Evolutionary conservation across 441 rosid species (phyloP).

Genomic region (Theobroma grandiflorum): DNA sequence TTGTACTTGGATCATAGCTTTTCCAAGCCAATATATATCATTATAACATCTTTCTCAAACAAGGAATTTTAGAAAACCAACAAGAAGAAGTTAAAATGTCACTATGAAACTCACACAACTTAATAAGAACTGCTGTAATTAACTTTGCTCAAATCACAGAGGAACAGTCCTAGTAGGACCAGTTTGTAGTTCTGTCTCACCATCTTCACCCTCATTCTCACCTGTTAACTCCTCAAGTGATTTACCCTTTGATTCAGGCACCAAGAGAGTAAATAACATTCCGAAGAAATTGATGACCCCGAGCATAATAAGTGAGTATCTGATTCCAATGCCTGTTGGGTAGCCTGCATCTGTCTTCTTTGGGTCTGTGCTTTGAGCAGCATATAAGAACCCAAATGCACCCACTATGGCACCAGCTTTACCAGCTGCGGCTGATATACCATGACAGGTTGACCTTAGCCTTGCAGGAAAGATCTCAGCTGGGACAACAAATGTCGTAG

Average conservation of each 20-base stretch:
- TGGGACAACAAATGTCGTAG: conserved; percentile 65
- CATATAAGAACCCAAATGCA: conserved; percentile 68
- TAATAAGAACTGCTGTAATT: neutral
- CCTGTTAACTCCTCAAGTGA: conserved; percentile 66
- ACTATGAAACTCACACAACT: neutral
- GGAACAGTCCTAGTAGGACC: conserved; percentile 46
- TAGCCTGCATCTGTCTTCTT: conserved; percentile 47
- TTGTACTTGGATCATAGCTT: neutral
- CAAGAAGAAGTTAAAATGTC: conserved; percentile 8
- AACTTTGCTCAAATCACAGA: conserved; percentile 34
- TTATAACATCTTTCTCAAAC: neutral
- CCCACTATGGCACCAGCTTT: conserved; percentile 69
- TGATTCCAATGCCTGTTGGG: conserved; percentile 55
- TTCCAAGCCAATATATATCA: neutral
- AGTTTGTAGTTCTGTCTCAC: conserved; percentile 21
- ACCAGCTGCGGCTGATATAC: conserved; percentile 63
- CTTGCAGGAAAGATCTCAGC: conserved; percentile 66
- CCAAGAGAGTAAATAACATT: conserved; percentile 55
- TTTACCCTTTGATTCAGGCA: conserved; percentile 68
- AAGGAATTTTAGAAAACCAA: neutral
- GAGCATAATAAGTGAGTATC: conserved; percentile 48
- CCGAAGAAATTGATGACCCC: conserved; percentile 58
- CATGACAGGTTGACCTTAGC: conserved; percentile 65
- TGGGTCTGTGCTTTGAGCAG: conserved; percentile 48
- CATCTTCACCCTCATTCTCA: conserved; percentile 48